Conservation (phyloP, 257 asterid species). For the Cruciata laevipes region DNA sequence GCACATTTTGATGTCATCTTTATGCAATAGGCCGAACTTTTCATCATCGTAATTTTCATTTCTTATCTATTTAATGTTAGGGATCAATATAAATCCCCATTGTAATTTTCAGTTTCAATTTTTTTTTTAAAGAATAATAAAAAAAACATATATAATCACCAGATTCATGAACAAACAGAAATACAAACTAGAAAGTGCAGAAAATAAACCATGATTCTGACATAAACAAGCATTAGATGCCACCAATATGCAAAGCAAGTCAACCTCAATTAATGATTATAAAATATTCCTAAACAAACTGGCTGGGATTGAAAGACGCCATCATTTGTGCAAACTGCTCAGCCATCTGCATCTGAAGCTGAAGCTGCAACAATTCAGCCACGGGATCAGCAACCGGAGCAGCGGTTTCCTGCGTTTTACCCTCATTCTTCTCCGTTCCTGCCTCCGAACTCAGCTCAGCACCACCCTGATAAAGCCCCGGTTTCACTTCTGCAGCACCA, state of each 20-base stretch:
- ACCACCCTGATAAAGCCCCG: constrained; percentile 38
- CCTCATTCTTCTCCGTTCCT: neutral
- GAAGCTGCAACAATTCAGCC: constrained; percentile 25
- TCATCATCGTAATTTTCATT: too few relatives aligned
- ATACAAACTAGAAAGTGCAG: neutral
- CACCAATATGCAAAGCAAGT: neutral
- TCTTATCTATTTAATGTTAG: too few relatives aligned
- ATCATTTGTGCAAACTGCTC: constrained; percentile 30
- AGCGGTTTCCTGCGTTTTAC: neutral
- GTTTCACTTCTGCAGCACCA: constrained; percentile 52
- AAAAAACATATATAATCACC: neutral
- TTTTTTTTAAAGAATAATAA: too few relatives aligned
- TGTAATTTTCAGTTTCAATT: too few relatives aligned
- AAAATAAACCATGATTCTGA: neutral
- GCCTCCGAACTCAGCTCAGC: constrained; percentile 8
- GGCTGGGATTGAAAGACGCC: constrained; percentile 23
- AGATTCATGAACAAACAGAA: neutral
- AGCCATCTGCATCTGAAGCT: constrained; percentile 35
- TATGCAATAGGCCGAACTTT: too few relatives aligned
- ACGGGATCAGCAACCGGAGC: constrained; percentile 16
- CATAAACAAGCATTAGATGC: neutral
- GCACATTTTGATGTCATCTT: too few relatives aligned
- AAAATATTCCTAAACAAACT: constrained; percentile 5
- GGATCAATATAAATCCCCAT: too few relatives aligned
- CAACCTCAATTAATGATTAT: neutral